phyloP scores from a whole-genome alignment of 352 stramenopile genomes.

The Phytophthora fragariaefolia region DNA sequence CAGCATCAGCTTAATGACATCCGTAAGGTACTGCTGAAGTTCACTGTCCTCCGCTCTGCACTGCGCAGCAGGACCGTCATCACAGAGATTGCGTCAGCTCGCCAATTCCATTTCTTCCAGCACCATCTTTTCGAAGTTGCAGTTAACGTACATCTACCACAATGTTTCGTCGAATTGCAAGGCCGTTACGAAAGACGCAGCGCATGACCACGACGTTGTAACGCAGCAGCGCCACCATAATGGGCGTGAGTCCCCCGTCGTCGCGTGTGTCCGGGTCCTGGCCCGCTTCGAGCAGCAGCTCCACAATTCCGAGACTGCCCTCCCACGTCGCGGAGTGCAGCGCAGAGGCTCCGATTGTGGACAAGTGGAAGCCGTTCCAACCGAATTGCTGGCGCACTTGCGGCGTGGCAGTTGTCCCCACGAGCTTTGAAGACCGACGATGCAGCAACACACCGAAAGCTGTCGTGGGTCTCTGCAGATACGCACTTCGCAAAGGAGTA shows the following conservation, averaged over 20 bases:
- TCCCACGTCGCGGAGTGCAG: constrained; percentile 34
- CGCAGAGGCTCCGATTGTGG: constrained; percentile 25
- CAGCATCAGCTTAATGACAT: constrained; percentile 13
- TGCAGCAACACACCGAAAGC: constrained; percentile 19
- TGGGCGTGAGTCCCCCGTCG: constrained; percentile 26
- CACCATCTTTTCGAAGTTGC: neutral
- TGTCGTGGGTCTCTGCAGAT: neutral
- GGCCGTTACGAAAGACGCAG: constrained; percentile 32
- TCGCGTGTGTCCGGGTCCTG: constrained; percentile 31
- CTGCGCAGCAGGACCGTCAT: neutral
- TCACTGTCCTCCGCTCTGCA: constrained; percentile 25
- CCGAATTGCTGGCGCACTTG: constrained; percentile 13
- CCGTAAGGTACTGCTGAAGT: constrained; percentile 7
- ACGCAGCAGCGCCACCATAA: constrained; percentile 34
- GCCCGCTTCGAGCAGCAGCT: constrained; percentile 24
- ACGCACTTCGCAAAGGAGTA: neutral
- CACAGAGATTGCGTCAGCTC: constrained; percentile 8
- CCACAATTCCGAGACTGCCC: constrained; percentile 16
- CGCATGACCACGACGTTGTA: constrained; percentile 34
- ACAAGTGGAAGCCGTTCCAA: constrained; percentile 34
- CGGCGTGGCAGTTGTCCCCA: neutral
- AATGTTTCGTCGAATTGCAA: constrained; percentile 25
- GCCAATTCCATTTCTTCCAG: neutral
- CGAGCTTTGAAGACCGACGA: constrained; percentile 4
- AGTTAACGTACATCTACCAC: constrained; percentile 32